Percentiles rank a stretch among this genome's conserved stretches.
Conservation (phyloP, 2,329 filamentous ascomycete species). For the Bipolaris oryzae region DNA sequence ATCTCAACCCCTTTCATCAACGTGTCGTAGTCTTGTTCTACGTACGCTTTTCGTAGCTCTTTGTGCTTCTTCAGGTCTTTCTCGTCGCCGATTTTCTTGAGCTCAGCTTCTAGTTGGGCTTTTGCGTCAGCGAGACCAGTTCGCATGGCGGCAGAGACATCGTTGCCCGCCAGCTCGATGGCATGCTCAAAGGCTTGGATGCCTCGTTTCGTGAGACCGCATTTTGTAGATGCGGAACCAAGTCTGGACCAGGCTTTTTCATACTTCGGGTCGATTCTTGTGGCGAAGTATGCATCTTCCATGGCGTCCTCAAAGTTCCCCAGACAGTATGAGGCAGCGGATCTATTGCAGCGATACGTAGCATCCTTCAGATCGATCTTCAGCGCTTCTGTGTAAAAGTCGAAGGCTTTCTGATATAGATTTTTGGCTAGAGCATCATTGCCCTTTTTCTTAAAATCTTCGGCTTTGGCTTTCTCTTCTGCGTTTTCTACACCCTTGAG, state of each 20-base stretch:
- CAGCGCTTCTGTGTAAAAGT: background rate
- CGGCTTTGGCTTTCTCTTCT: background rate
- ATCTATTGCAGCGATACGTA: background rate
- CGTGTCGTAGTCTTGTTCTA: background rate
- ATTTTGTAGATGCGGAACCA: background rate
- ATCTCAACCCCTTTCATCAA: background rate
- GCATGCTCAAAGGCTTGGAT: background rate
- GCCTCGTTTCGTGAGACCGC: background rate
- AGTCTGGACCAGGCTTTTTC: slow-evolving; percentile 1
- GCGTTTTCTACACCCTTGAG: background rate
- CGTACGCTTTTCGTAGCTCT: background rate
- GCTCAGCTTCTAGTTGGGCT: background rate
- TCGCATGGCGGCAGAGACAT: background rate
- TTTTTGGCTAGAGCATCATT: background rate
- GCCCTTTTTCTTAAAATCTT: background rate
- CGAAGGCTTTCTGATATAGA: background rate
- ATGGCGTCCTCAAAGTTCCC: background rate
- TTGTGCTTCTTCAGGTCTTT: background rate
- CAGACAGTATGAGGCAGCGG: background rate
- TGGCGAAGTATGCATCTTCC: background rate
- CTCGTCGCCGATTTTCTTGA: background rate
- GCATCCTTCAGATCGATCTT: background rate
- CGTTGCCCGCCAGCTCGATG: background rate
- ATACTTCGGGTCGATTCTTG: background rate
- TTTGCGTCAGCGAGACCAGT: background rate